Base-by-base conservation (phyloP, 176 grass and related monocot species). In the Poa annua region DNA sequence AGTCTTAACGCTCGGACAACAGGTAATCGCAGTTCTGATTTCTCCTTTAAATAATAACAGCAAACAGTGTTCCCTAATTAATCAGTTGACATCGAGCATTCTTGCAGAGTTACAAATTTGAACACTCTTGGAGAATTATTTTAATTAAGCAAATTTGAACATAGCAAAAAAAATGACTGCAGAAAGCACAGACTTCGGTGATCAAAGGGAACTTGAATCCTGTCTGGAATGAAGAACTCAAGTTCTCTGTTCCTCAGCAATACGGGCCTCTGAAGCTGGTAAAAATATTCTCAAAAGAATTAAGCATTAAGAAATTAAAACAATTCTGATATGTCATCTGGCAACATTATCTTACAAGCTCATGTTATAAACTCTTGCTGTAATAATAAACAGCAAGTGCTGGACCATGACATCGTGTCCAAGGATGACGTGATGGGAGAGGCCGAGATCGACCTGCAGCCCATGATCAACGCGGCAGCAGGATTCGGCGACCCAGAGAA, bases 161-260 rank as follows among this genome's bases (percentile, higher is more conserved):
- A n/a, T 34, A 8, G 2, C 35, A 42, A 8, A 29, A 25, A 51
- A 61, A 7, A 38, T 82, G 4, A 57, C 8, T 88, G 78, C 89
- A 97, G 94, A 90, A 69, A 80, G 89, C 72, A 6, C 91, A 88
- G 76, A 92, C 89, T 55, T 74, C 77, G 16, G 87, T 94, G 12
- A 94, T 86, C 24, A 97, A 88, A 36, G 82, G 82, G 17, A 94
- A 87, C 71, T 47, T 94, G 55, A 97, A 97, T 70, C 94, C 92
- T 14, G 83, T 97, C 79, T 97, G 92, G 92, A 97, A 97, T 34
- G 89, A 97, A 71, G 88, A 87, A 81, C 89, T 97, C 26, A 90
- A 89, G 89, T 74, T 97, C 74, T 90, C 91, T 32, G 88, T 97
- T 78, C 89, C 94, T 51, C 66, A 47, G 77, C 3, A 83, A 16